A percentile compares a stretch with the other conserved stretches of the same genome.
phyloP scores from a whole-genome alignment of 768 basidiomycete species.

The Leccinellum rugosiceps region DNA sequence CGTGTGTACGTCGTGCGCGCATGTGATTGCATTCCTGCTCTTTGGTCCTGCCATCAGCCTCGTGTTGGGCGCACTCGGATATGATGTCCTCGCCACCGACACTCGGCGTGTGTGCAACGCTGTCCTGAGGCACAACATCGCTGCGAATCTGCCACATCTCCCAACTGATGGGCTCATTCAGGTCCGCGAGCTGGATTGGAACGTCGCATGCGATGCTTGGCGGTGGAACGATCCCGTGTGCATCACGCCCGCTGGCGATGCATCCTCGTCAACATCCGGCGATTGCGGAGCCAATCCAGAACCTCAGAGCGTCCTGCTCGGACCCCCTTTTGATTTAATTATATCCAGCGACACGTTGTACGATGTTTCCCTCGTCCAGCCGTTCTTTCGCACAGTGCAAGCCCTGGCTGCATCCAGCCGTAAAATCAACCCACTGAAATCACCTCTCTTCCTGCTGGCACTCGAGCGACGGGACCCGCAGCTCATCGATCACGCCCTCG shows the following conservation, averaged over 20 bases:
- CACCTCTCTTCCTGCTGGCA: conserved; percentile 40
- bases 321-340: conserved; percentile 72
- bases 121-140: conserved; percentile 64
- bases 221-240: conserved; percentile 42
- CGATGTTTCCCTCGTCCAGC: conserved; percentile 52
- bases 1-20: conserved; percentile 1
- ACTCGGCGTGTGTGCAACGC: conserved; percentile 56
- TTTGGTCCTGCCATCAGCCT: conserved; percentile 40
- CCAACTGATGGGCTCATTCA: conserved; percentile 44
- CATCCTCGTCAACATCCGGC: conserved; percentile 7
- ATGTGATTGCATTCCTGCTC: background rate
- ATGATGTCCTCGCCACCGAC: conserved; percentile 78
- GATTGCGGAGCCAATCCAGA: conserved; percentile 13
- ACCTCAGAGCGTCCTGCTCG: conserved; percentile 21
- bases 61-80: conserved; percentile 63
- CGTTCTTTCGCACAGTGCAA: conserved; percentile 67
- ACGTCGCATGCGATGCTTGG: conserved; percentile 52
- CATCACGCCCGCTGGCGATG: conserved; percentile 33
- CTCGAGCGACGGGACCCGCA: conserved; percentile 76
- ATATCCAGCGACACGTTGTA: conserved; percentile 85
- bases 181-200: conserved; percentile 72
- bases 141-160: conserved; percentile 38
- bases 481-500: conserved; percentile 57
- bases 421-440: background rate
- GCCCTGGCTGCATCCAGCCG: conserved; percentile 38